Conservation (phyloP, 164 flowering plant genomes). For the Aristolochia fimbriata region DNA sequence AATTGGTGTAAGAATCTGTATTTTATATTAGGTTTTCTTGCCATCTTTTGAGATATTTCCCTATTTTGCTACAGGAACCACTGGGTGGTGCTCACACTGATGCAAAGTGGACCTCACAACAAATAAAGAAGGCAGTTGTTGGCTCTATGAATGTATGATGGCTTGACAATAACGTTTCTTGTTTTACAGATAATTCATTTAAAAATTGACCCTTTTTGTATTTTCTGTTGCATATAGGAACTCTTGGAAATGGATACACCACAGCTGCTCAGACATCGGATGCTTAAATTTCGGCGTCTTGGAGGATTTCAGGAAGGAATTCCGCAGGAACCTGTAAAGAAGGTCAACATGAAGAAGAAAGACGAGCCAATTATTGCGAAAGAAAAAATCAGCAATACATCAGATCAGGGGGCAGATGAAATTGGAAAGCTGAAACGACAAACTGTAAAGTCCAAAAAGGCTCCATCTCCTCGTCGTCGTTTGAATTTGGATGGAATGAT, state of each 20-base stretch:
- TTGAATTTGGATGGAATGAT: conserved; percentile 47
- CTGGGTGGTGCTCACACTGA: conserved; percentile 97
- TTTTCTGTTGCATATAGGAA: conserved; percentile 39
- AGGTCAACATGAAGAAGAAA: conserved; percentile 60
- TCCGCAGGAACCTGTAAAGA: conserved; percentile 46
- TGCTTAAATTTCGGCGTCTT: conserved; percentile 58
- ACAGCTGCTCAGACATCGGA: conserved; percentile 49
- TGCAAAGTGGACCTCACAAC: conserved; percentile 85
- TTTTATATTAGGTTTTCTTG: neutral
- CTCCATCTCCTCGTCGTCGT: conserved; percentile 31
- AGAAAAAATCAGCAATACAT: conserved; percentile 14
- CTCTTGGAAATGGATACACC: conserved; percentile 58
- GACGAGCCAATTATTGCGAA: conserved; percentile 26
- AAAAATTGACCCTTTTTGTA: neutral
- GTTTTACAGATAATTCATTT: neutral
- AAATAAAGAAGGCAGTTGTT: conserved; percentile 58
- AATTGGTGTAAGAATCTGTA: too few species aligned
- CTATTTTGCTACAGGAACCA: conserved; percentile 60
- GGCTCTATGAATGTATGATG: conserved; percentile 74
- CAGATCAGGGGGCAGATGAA: conserved; percentile 43
- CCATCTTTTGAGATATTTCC: conserved; percentile 1
- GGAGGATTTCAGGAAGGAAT: conserved; percentile 71
- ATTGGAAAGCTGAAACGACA: conserved; percentile 56
- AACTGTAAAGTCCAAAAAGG: conserved; percentile 40
- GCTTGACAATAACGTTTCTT: neutral